Evolutionary conservation across 1,284 basidiomycete genomes (phyloP).

Genomic region (Moniliella sp.): DNA sequence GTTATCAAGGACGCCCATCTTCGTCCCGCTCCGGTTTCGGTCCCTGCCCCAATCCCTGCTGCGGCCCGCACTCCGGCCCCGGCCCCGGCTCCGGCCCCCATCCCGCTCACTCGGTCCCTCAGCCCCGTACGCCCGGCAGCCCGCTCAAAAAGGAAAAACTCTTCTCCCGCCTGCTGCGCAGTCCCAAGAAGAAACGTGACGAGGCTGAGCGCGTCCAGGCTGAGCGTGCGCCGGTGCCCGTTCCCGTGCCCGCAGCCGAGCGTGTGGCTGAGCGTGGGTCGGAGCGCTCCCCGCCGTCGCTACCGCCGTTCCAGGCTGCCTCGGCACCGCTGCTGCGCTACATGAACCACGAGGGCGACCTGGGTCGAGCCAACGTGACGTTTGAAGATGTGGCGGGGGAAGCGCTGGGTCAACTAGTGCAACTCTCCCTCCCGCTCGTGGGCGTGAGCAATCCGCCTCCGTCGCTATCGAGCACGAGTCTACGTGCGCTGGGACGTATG

Average conservation of each 20-base stretch:
- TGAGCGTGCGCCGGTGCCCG: neutral
- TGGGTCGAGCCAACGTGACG: conserved; percentile 16
- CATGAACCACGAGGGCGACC: conserved; percentile 22
- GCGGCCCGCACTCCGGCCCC: too few species aligned
- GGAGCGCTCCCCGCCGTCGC: neutral
- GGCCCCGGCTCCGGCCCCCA: too few species aligned
- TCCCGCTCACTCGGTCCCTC: conserved; percentile 12
- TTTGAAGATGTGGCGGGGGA: conserved; percentile 17
- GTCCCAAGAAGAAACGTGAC: conserved; percentile 20
- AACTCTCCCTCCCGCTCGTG: conserved; percentile 24
- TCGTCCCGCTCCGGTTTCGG: too few species aligned
- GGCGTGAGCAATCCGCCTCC: conserved; percentile 10
- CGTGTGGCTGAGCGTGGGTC: too few species aligned
- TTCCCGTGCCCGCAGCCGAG: neutral
- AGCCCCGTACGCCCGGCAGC: conserved; percentile 1
- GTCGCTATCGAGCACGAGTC: neutral
- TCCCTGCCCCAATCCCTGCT: too few species aligned
- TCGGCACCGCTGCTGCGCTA: conserved; percentile 18
- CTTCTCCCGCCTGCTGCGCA: conserved; percentile 12
- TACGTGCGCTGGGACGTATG: neutral
- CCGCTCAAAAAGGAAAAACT: conserved; percentile 10
- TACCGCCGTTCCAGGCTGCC: neutral
- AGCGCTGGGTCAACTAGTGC: conserved; percentile 14
- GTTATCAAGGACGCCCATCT: conserved; percentile 21
- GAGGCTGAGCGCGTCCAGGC: conserved; percentile 1